Evolutionary conservation across 495 filamentous ascomycete genomes (phyloP), one percentile per base, ranked within the genome.

Genomic region (Trichoderma erinaceum): DNA sequence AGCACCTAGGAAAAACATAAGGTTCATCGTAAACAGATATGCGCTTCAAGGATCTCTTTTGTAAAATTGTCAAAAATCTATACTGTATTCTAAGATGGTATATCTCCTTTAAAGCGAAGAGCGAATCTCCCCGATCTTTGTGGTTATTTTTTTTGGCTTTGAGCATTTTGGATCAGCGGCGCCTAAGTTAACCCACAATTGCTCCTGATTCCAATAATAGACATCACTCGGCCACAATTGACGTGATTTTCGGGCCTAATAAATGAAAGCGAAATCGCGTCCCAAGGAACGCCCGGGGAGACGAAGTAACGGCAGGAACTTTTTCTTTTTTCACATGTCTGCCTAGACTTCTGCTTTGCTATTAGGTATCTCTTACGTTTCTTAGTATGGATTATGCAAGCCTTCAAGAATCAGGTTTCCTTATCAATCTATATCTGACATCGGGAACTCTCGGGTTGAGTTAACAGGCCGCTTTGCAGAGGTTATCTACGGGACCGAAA

Each of bases 111-210:
- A 58, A 27, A 10, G 23, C n/a, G 11, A 25, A 58, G n/a, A 58
- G 8, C 50, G 50, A 25, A 10, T n/a, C n/a, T 10, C 16, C 18
- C 50, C 50, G 23, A 58, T 21, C 21, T 8, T 25, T 27, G 23
- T 11, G 29, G n/a, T n/a, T n/a, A n/a, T n/a, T n/a, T n/a, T 7
- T 38, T 38, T 38, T 38, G 35, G 35, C 35, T 38, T 38, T 38
- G 4, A 38, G 35, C 0, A 38, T 32, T 12, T 4, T 61, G 16
- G 56, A 27, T 32, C 56, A 61, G 56, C 56, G 56, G 56, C 56
- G 56, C 56, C 25, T 16, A 32, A 61, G 56, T 61, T 61, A 61
- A 16, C 27, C 29, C 56, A 61, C 56, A 61, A 61, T 61, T 61
- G 25, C 13, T 61, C 10, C 56, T 61, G 56, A 61, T 61, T 27